Conservation (phyloP, 2,329 filamentous ascomycete genomes). For the Claviceps citrina region DNA sequence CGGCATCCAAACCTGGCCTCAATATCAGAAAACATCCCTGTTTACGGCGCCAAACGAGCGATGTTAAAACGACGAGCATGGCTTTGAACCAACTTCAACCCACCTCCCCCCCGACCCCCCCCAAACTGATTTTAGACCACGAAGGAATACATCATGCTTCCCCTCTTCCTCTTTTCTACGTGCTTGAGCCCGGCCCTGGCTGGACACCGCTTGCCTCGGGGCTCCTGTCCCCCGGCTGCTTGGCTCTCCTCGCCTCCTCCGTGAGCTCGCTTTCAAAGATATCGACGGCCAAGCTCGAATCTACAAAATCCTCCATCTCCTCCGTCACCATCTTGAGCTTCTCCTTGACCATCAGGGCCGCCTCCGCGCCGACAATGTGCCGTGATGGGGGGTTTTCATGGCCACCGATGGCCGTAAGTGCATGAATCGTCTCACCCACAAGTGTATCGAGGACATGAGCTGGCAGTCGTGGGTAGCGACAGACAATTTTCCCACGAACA, state of each 20-base stretch:
- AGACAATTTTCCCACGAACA: slow-evolving; percentile 33
- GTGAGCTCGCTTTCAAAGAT: slow-evolving; percentile 46
- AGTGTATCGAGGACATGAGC: slow-evolving; percentile 53
- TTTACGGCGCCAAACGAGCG: too few species aligned
- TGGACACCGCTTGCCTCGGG: slow-evolving; percentile 5
- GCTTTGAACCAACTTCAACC: too few species aligned
- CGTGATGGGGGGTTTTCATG: slow-evolving; percentile 90
- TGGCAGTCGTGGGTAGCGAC: slow-evolving; percentile 61
- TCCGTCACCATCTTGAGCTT: slow-evolving; percentile 94
- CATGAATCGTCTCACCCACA: slow-evolving; percentile 79
- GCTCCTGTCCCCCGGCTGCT: slow-evolving; percentile 12
- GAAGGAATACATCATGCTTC: too few species aligned
- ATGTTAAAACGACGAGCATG: too few species aligned
- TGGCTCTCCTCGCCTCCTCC: slow-evolving; percentile 32
- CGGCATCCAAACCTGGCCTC: too few species aligned
- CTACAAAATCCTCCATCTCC: slow-evolving; percentile 90
- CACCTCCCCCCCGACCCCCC: too few species aligned
- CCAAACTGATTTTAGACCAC: too few species aligned
- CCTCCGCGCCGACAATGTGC: slow-evolving; percentile 87
- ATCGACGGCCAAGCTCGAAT: slow-evolving; percentile 74
- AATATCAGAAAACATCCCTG: too few species aligned
- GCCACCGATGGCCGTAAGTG: slow-evolving; percentile 78
- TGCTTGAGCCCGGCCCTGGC: neutral
- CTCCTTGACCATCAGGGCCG: slow-evolving; percentile 76
- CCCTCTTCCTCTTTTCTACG: neutral